A percentile compares a stretch with the other conserved stretches of the same genome.
These are phyloP conservation scores for Poronia punctata DNA, from an alignment of 495 filamentous ascomycete genomes.

Conservation along the genomic window DNA sequence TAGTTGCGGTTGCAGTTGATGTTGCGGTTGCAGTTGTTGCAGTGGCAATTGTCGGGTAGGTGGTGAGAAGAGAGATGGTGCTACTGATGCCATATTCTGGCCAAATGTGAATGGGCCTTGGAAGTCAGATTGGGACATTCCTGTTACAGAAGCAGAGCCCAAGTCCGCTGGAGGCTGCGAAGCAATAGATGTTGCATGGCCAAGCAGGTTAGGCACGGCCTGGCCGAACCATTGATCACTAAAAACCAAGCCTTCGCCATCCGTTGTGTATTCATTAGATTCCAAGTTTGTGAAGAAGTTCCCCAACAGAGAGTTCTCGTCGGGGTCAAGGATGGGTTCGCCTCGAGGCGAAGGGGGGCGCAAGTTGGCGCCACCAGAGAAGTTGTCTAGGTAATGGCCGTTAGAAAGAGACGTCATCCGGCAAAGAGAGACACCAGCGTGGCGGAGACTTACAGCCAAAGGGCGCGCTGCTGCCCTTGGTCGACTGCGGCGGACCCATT, in stretches of 20 bases:
- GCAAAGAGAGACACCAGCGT: too few relatives aligned
- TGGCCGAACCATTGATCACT: constrained; percentile 48
- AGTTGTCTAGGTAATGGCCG: constrained; percentile 33
- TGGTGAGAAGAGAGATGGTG: constrained; percentile 10
- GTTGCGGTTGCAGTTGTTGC: constrained; percentile 15
- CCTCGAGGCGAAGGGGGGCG: constrained; percentile 52
- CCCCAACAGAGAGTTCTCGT: constrained; percentile 54
- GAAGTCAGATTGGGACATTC: constrained; percentile 10
- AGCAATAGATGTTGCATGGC: constrained; percentile 54
- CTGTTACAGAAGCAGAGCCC: constrained; percentile 11
- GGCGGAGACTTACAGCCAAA: constrained; percentile 53
- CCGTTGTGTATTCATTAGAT: constrained; percentile 43
- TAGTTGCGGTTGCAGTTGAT: constrained; percentile 13
- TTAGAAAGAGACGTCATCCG: too few relatives aligned
- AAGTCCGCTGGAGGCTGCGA: constrained; percentile 33
- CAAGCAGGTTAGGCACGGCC: constrained; percentile 54
- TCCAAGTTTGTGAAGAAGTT: constrained; percentile 57
- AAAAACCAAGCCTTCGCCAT: constrained; percentile 41
- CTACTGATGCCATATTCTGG: constrained; percentile 20
- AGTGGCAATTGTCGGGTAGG: neutral
- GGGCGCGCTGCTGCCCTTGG: constrained; percentile 33
- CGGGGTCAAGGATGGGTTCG: constrained; percentile 53
- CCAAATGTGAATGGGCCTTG: constrained; percentile 18
- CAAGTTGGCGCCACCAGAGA: constrained; percentile 29
- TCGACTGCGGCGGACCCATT: constrained; percentile 39